phyloP scores from a whole-genome alignment of 2,329 filamentous ascomycete species.

The Alternaria panax region DNA sequence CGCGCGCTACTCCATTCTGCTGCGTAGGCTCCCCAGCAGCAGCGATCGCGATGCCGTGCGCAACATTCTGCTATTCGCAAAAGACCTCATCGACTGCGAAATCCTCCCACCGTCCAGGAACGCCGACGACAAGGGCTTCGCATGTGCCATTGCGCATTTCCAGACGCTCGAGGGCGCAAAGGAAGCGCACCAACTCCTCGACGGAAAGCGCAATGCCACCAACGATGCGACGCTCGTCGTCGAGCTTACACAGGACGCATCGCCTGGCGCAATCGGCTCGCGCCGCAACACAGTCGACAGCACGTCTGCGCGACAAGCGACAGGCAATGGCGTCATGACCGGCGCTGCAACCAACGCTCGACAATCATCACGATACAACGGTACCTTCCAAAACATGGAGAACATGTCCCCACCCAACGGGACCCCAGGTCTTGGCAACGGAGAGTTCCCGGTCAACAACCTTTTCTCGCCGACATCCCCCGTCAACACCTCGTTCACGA shows the following conservation, averaged over 20 bases:
- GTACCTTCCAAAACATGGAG: conserved; percentile 67
- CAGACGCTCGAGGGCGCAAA: conserved; percentile 64
- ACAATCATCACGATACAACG: conserved; percentile 68
- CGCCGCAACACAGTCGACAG: conserved; percentile 65
- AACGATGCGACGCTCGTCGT: conserved; percentile 66
- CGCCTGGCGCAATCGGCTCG: conserved; percentile 51
- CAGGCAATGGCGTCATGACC: conserved; percentile 55
- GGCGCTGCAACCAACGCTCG: conserved; percentile 50
- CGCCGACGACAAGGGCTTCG: conserved; percentile 64
- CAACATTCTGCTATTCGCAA: conserved; percentile 71
- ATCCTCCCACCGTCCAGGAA: conserved; percentile 61
- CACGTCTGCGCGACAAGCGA: conserved; percentile 51
- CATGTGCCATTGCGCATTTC: conserved; percentile 67
- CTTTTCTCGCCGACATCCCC: conserved; percentile 78
- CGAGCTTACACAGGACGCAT: conserved; percentile 60
- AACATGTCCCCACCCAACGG: conserved; percentile 67
- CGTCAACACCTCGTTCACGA: conserved; percentile 73
- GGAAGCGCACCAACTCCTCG: conserved; percentile 65
- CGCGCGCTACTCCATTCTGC: conserved; percentile 54
- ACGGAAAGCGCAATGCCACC: conserved; percentile 68
- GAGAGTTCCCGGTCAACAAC: conserved; percentile 68
- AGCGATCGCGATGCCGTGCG: conserved; percentile 66
- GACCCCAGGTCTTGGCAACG: conserved; percentile 62
- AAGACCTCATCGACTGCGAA: conserved; percentile 67
- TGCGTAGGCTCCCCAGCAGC: conserved; percentile 67